Base-by-base conservation (phyloP, 495 filamentous ascomycete genomes). In the Hypomontagnella monticulosa region DNA sequence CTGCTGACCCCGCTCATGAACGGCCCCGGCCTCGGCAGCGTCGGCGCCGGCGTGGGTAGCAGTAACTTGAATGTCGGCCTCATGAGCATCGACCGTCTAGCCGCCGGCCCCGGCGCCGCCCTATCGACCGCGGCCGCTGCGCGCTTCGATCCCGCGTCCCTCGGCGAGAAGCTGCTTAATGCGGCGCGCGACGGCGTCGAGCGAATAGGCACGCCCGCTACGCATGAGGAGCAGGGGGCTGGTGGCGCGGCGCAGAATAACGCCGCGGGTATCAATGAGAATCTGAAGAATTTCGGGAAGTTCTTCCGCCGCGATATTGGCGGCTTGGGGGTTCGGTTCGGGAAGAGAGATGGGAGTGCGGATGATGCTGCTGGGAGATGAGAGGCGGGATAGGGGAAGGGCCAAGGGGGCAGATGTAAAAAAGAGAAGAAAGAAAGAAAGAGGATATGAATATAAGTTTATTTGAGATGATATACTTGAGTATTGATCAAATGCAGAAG, bases 301-400 rank as follows among this genome's bases (percentile, higher is more conserved):
- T 97, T 99, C 78, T 98, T 99, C 79, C 86, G 89, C 48, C 78
- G 94, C 53, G 95, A 99, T 79, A 85, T 94, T 30, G 90, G 92
- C 36, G 89, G 89, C 2, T 87, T 98, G 75, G 89, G 91, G 8
- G 86, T 89, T 8, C 79, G 91, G 62, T 93, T 95, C 52, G 80
- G 77, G 40, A 83, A 80, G 74, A 71, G 81, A 57, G 81, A 83
- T 65, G 72, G 65, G 10, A 71, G 67, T 32, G 63, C 52, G 43
- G 68, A 71, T 38, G 71, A 65, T 27, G 38, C 57, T 57, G 38
- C n/a, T 16, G 34, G 38, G 18, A 33, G 47, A 40, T 16, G 46
- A 11, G 20, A 32, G 43, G 14, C 10, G 40, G 3, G 20, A 40
- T 12, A 6, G 53, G 37, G 4, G 34, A 3, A 11, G 5, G 48